Evolutionary conservation across 2,329 filamentous ascomycete genomes (phyloP).

Genomic region (Xylariaceae sp.): DNA sequence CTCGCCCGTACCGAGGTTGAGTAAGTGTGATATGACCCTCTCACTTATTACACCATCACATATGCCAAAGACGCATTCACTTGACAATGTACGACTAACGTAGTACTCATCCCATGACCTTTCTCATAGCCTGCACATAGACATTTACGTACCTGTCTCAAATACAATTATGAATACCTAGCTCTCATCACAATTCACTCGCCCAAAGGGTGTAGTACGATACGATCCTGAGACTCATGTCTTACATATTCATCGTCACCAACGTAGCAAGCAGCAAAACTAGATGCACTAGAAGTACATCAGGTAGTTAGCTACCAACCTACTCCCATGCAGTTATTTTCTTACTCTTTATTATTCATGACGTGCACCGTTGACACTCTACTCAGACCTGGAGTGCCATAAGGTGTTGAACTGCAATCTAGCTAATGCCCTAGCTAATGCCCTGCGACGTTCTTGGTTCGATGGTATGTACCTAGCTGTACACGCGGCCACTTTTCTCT

Average conservation of each 20-base stretch:
- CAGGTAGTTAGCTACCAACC: neutral
- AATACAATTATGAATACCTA: too few species aligned
- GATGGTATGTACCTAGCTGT: neutral
- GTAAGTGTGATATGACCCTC: neutral
- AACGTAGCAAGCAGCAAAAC: neutral
- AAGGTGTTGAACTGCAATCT: neutral
- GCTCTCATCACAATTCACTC: too few species aligned
- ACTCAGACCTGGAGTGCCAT: neutral
- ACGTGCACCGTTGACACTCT: neutral
- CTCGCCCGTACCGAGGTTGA: slow-evolving; percentile 40
- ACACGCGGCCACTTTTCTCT: neutral
- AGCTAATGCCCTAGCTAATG: neutral
- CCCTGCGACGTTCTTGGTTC: neutral
- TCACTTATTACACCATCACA: neutral
- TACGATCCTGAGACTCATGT: neutral
- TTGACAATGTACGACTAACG: too few species aligned
- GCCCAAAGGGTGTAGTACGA: neutral
- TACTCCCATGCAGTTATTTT: neutral
- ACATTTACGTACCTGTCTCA: neutral
- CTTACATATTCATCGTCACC: neutral
- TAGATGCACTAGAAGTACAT: slow-evolving; percentile 1
- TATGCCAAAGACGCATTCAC: neutral
- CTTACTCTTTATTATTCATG: neutral
- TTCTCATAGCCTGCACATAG: too few species aligned
- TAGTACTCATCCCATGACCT: too few species aligned